Evolutionary conservation across 2,329 filamentous ascomycete species (phyloP).

Genomic region (Aspergillus quadrilineatus): DNA sequence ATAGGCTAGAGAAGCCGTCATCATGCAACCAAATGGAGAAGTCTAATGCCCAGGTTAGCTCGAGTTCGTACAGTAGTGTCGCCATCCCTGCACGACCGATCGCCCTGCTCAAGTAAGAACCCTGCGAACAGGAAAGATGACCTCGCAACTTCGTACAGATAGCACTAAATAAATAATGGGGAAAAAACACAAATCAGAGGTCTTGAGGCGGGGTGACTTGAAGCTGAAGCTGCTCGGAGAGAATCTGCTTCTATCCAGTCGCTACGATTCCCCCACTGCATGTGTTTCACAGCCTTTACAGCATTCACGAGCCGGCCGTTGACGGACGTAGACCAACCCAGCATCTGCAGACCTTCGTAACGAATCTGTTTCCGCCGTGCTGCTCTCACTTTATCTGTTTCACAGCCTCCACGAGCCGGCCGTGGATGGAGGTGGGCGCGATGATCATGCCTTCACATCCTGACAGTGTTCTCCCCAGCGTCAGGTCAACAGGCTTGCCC

Average conservation of each 20-base stretch:
- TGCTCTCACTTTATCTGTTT: slow-evolving; percentile 21
- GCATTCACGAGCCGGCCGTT: neutral
- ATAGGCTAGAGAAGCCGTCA: neutral
- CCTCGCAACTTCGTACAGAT: neutral
- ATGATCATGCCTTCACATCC: slow-evolving; percentile 44
- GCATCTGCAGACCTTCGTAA: neutral
- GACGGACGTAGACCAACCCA: neutral
- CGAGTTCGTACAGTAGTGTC: neutral
- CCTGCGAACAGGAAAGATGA: neutral
- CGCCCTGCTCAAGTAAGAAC: neutral
- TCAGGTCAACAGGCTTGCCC: slow-evolving; percentile 51
- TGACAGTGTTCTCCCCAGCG: slow-evolving; percentile 40
- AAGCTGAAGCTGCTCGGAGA: neutral
- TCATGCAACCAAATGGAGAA: neutral
- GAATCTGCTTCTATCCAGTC: neutral
- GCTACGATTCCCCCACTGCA: neutral
- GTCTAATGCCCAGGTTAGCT: neutral
- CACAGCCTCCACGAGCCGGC: slow-evolving; percentile 33
- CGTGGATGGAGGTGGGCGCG: slow-evolving; percentile 40
- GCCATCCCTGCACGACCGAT: neutral
- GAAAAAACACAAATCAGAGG: neutral
- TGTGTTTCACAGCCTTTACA: neutral
- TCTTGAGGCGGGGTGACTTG: neutral
- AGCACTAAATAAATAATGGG: neutral
- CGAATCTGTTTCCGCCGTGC: neutral